Percentiles rank a stretch among this genome's conserved stretches.
These are phyloP conservation scores for Fraxinus sp. DNA, from an alignment of 305 asterid species.

Conservation along the genomic window DNA sequence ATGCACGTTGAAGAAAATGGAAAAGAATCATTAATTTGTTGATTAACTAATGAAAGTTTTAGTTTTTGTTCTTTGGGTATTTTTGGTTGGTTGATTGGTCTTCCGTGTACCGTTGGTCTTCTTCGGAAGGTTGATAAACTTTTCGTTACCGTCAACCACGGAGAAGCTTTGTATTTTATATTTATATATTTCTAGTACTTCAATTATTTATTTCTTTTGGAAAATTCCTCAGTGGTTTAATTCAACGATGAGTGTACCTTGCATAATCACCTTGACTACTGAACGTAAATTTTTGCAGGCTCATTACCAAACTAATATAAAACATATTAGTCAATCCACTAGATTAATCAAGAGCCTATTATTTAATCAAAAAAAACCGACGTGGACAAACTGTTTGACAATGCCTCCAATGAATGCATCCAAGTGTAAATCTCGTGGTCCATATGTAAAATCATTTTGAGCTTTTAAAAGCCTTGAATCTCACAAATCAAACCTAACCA, in stretches of 20 bases:
- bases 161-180: constrained; percentile 12
- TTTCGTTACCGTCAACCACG: constrained; percentile 49
- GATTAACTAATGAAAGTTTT: not conserved
- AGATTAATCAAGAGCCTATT: too few species aligned
- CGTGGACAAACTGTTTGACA: not conserved
- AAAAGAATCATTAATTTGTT: not conserved
- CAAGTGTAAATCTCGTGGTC: not conserved
- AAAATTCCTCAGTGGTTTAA: not conserved
- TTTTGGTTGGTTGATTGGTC: constrained; percentile 30
- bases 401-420: not conserved
- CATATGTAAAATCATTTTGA: not conserved
- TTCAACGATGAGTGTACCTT: not conserved
- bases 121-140: constrained; percentile 42
- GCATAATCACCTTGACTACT: not conserved
- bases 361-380: too few species aligned
- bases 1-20: constrained; percentile 24
- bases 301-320: not conserved
- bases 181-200: not conserved
- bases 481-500: too few species aligned
- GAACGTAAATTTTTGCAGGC: not conserved
- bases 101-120: constrained; percentile 55
- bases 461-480: not conserved
- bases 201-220: not conserved
- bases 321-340: not conserved
- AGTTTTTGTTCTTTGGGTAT: not conserved